Percentiles rank a stretch among this genome's conserved stretches.
Conservation (phyloP, 371 early-diverging fungal species). For the Parasitella parasitica region DNA sequence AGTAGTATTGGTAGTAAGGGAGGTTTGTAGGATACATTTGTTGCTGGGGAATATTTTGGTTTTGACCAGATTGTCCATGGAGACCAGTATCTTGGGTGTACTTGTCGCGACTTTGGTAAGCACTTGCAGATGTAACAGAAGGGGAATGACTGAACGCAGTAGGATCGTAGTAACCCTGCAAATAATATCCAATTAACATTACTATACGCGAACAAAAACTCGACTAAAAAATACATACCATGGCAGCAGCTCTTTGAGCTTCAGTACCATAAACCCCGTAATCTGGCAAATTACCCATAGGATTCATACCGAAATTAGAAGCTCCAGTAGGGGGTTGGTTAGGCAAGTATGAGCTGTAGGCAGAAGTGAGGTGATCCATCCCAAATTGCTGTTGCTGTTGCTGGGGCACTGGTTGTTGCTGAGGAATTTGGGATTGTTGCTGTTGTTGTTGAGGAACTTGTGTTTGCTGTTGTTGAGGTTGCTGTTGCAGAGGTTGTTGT, state of each 20-base stretch:
- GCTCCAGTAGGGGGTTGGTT: slow-evolving; percentile 55
- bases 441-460: slow-evolving; percentile 34
- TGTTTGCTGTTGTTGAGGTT: background rate
- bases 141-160: slow-evolving; percentile 46
- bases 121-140: slow-evolving; percentile 40
- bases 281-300: slow-evolving; percentile 64
- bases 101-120: slow-evolving; percentile 41
- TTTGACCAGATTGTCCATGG: slow-evolving; percentile 18
- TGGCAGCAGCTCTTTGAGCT: slow-evolving; percentile 51
- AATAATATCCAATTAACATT: background rate
- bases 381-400: slow-evolving; percentile 45
- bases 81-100: slow-evolving; percentile 24
- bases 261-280: slow-evolving; percentile 49
- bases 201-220: background rate
- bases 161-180: slow-evolving; percentile 59
- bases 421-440: slow-evolving; percentile 26
- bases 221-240: slow-evolving; percentile 31
- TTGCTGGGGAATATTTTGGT: slow-evolving; percentile 25
- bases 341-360: slow-evolving; percentile 60
- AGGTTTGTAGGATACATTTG: slow-evolving; percentile 45
- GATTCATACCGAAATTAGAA: slow-evolving; percentile 72
- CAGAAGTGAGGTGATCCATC: slow-evolving; percentile 58
- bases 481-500: slow-evolving; percentile 6
- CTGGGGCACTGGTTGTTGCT: slow-evolving; percentile 18
- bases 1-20: slow-evolving; percentile 77